Evolutionary conservation across 306 rosid genomes (phyloP).

Genomic region (Parietaria judaica): DNA sequence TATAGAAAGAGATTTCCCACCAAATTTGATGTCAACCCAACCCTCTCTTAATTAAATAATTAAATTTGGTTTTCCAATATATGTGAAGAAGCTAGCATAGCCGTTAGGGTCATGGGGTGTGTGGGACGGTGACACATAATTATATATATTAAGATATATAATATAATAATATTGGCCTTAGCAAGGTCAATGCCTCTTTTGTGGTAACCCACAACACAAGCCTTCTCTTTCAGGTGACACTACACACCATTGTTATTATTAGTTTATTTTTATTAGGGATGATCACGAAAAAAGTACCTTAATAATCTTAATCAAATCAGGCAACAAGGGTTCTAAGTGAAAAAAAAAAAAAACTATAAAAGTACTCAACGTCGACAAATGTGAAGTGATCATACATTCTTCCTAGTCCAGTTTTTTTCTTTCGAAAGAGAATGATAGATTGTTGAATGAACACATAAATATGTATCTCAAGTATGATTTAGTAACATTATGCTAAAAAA

Average conservation of each 20-base stretch:
- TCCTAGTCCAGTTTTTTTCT: too few species aligned
- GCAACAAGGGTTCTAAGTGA: too few species aligned
- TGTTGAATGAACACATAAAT: too few species aligned
- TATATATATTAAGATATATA: neutral
- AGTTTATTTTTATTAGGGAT: neutral
- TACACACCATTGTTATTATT: constrained; percentile 10
- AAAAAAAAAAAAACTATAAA: too few species aligned
- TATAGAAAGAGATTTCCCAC: constrained; percentile 52
- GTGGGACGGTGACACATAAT: constrained; percentile 56
- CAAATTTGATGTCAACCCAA: constrained; percentile 39
- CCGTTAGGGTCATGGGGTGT: constrained; percentile 41
- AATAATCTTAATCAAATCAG: too few species aligned
- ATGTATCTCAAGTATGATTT: too few species aligned
- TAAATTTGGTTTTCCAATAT: constrained; percentile 11
- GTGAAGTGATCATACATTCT: too few species aligned
- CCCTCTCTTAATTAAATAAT: neutral
- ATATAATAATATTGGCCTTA: neutral
- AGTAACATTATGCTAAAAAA: too few species aligned
- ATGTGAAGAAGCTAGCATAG: constrained; percentile 32
- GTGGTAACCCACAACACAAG: constrained; percentile 34
- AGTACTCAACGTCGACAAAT: too few species aligned
- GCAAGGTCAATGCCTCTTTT: constrained; percentile 41
- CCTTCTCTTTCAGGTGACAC: constrained; percentile 41
- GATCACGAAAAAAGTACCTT: too few species aligned
- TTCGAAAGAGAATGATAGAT: too few species aligned